These are phyloP conservation scores for Gossypium turneri DNA, from an alignment of 345 rosid genomes.

Conservation along the genomic window DNA sequence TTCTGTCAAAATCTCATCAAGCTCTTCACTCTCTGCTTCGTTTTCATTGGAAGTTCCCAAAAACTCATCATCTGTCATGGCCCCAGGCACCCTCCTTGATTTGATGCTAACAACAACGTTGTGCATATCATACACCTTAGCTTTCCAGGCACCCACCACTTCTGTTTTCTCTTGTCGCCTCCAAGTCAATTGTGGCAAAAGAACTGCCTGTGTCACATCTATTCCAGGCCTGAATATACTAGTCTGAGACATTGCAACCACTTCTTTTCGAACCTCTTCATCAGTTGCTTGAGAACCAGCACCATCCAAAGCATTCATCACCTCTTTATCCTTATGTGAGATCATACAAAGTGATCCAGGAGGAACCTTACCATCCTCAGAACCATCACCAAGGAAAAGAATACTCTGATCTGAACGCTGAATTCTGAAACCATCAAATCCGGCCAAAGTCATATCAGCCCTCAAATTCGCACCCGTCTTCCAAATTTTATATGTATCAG, in stretches of 20 bases:
- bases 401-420: slow-evolving; percentile 91
- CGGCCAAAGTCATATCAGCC: slow-evolving; percentile 97
- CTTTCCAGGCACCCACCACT: slow-evolving; percentile 86
- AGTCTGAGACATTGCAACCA: slow-evolving; percentile 84
- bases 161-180: slow-evolving; percentile 93
- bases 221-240: slow-evolving; percentile 95
- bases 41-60: slow-evolving; percentile 67
- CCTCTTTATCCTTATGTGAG: slow-evolving; percentile 90
- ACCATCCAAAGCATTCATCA: slow-evolving; percentile 90
- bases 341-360: slow-evolving; percentile 82
- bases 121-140: slow-evolving; percentile 95
- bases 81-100: slow-evolving; percentile 90
- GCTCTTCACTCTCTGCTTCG: slow-evolving; percentile 77
- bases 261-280: slow-evolving; percentile 87
- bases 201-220: slow-evolving; percentile 89
- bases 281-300: slow-evolving; percentile 77
- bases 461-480: slow-evolving; percentile 89
- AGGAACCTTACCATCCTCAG: slow-evolving; percentile 76
- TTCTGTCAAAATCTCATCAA: slow-evolving; percentile 69
- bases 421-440: slow-evolving; percentile 93
- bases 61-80: slow-evolving; percentile 91
- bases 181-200: slow-evolving; percentile 89
- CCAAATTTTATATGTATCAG: slow-evolving; percentile 95
- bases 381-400: slow-evolving; percentile 91
- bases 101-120: slow-evolving; percentile 94